Conservation (phyloP, 371 early-diverging fungal genomes). For the Zopfochytrium polystomum region DNA sequence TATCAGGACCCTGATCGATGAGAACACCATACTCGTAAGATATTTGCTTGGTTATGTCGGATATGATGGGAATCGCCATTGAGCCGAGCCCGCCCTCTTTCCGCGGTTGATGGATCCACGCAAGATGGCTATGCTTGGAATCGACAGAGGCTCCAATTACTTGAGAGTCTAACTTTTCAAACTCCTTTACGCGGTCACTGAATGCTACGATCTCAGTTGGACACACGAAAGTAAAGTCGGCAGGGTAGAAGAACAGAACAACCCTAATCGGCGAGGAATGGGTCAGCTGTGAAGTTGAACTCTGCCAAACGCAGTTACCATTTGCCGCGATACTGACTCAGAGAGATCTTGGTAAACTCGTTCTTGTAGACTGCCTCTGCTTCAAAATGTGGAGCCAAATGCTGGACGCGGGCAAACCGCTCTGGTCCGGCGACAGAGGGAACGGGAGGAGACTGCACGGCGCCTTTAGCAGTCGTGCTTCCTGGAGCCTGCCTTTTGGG, state of each 20-base stretch:
- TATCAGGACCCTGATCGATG: constrained; percentile 61
- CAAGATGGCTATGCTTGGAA: constrained; percentile 62
- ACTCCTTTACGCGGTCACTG: constrained; percentile 75
- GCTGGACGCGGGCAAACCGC: too few species aligned
- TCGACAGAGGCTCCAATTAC: constrained; percentile 83
- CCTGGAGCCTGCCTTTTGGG: too few species aligned
- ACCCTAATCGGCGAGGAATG: too few species aligned
- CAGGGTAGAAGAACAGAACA: constrained; percentile 4
- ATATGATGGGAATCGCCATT: constrained; percentile 78
- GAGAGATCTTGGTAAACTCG: constrained; percentile 61
- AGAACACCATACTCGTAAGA: constrained; percentile 67
- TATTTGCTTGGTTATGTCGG: constrained; percentile 84
- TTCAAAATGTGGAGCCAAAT: too few species aligned
- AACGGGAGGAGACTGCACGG: too few species aligned
- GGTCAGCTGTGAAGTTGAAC: too few species aligned
- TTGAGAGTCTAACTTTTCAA: constrained; percentile 66
- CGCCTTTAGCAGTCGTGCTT: too few species aligned
- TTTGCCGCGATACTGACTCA: constrained; percentile 81
- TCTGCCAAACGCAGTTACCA: constrained; percentile 62
- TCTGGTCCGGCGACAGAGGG: too few species aligned
- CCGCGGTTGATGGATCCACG: constrained; percentile 71
- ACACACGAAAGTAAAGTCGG: constrained; percentile 31
- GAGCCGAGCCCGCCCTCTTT: constrained; percentile 90
- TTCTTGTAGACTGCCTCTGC: too few species aligned
- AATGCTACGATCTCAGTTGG: constrained; percentile 37